These are phyloP conservation scores for Cinnamomum chago DNA, from an alignment of 164 flowering plant species.

Conservation along the genomic window DNA sequence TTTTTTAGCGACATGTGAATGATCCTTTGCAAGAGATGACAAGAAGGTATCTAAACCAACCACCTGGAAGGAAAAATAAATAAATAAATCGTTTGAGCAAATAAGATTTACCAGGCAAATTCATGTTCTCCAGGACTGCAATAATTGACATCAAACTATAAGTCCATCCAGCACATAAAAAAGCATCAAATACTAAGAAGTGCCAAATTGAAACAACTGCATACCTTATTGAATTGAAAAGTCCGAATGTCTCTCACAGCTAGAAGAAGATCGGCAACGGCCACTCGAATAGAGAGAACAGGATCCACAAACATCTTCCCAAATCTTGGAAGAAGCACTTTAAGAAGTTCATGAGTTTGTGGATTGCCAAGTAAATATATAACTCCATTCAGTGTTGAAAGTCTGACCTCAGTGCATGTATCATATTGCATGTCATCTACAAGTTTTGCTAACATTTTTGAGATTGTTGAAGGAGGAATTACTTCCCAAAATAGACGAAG, in stretches of 20 bases:
- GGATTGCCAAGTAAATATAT: conserved; percentile 87
- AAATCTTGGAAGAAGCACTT: conserved; percentile 86
- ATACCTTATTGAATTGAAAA: conserved; percentile 91
- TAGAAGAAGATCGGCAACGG: conserved; percentile 73
- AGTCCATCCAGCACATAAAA: neutral
- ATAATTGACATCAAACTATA: neutral
- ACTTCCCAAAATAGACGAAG: conserved; percentile 93
- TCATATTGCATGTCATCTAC: conserved; percentile 73
- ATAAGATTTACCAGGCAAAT: neutral
- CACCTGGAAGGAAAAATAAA: conserved; percentile 44
- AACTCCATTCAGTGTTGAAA: conserved; percentile 74
- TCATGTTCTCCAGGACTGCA: neutral
- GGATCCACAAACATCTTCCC: conserved; percentile 65
- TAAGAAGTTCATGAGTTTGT: conserved; percentile 86
- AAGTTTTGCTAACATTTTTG: conserved; percentile 58
- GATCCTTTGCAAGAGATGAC: conserved; percentile 67
- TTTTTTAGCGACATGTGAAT: conserved; percentile 64
- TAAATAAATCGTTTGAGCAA: neutral
- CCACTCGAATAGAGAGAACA: conserved; percentile 48
- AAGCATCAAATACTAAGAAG: conserved; percentile 4
- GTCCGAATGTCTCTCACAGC: conserved; percentile 49
- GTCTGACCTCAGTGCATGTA: conserved; percentile 64
- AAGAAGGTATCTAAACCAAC: conserved; percentile 61
- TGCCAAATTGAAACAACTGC: neutral
- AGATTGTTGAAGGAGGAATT: conserved; percentile 72